Evolutionary conservation across 2,329 filamentous ascomycete genomes (phyloP).

Genomic region (Talaromyces marneffei): DNA sequence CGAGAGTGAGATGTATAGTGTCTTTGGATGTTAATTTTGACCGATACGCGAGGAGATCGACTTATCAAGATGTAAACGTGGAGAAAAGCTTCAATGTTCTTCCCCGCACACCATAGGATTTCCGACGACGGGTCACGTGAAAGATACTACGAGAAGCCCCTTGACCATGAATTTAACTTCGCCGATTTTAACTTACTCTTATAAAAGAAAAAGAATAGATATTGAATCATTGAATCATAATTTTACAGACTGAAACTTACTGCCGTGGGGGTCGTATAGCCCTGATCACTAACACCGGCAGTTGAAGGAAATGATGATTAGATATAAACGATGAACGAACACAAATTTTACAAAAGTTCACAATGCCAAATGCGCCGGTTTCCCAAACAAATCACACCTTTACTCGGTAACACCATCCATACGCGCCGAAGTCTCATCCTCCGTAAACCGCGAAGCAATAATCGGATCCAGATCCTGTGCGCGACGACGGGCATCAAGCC

Average conservation of each 20-base stretch:
- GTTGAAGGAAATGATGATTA: not conserved
- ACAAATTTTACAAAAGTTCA: not conserved
- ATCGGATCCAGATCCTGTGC: slow-evolving; percentile 47
- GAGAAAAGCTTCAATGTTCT: not conserved
- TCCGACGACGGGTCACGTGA: not conserved
- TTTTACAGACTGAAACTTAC: not conserved
- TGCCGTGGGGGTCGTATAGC: not conserved
- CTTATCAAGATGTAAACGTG: not conserved
- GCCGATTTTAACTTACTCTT: too few relatives aligned
- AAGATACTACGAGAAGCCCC: not conserved
- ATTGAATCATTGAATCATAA: not conserved
- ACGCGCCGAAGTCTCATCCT: slow-evolving; percentile 17
- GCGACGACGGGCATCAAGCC: slow-evolving; percentile 55
- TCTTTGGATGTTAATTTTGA: not conserved
- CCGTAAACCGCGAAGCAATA: slow-evolving; percentile 31
- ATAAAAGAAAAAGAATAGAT: not conserved
- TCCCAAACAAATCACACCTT: not conserved
- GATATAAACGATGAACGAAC: not conserved
- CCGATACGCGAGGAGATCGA: not conserved
- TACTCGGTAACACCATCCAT: slow-evolving; percentile 36
- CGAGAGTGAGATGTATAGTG: not conserved
- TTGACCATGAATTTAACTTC: not conserved
- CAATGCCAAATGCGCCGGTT: not conserved
- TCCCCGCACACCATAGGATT: not conserved
- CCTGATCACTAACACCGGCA: not conserved